phyloP scores from a whole-genome alignment of 495 filamentous ascomycete genomes.

The Penicillium pulvis region DNA sequence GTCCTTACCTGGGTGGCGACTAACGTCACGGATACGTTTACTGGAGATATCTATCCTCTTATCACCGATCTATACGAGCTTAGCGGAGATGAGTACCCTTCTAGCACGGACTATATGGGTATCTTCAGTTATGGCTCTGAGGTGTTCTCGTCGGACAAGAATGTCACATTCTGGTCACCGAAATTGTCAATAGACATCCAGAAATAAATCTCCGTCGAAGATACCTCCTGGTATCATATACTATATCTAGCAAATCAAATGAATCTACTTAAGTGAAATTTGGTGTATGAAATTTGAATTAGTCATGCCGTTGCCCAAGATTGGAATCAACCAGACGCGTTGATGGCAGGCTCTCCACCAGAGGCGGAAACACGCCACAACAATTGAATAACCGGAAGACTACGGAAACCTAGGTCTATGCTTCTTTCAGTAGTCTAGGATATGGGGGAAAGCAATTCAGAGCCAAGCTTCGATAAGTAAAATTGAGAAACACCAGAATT shows the following conservation, averaged over 20 bases:
- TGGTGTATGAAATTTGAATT: too few species aligned
- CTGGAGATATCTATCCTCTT: constrained; percentile 38
- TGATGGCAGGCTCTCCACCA: too few species aligned
- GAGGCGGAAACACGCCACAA: too few species aligned
- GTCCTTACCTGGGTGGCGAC: constrained; percentile 39
- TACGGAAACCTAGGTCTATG: too few species aligned
- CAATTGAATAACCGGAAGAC: too few species aligned
- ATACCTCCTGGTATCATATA: too few species aligned
- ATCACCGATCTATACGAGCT: constrained; percentile 31
- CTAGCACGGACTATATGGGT: constrained; percentile 33
- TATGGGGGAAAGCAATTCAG: too few species aligned
- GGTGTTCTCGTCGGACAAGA: constrained; percentile 24
- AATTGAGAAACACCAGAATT: background rate
- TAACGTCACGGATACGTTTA: constrained; percentile 24
- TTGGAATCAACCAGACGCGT: too few species aligned
- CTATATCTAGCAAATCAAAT: too few species aligned
- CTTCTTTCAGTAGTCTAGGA: too few species aligned
- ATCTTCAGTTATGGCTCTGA: constrained; percentile 41
- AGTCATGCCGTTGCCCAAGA: too few species aligned
- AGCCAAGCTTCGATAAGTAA: background rate
- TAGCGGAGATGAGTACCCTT: constrained; percentile 23
- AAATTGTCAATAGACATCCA: constrained; percentile 33
- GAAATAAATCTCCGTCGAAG: constrained; percentile 3
- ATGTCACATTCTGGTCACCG: constrained; percentile 40
- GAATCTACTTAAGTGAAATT: too few species aligned